Evolutionary conservation across 176 grass and related monocot species (phyloP).

Genomic region (Areca catechu): DNA sequence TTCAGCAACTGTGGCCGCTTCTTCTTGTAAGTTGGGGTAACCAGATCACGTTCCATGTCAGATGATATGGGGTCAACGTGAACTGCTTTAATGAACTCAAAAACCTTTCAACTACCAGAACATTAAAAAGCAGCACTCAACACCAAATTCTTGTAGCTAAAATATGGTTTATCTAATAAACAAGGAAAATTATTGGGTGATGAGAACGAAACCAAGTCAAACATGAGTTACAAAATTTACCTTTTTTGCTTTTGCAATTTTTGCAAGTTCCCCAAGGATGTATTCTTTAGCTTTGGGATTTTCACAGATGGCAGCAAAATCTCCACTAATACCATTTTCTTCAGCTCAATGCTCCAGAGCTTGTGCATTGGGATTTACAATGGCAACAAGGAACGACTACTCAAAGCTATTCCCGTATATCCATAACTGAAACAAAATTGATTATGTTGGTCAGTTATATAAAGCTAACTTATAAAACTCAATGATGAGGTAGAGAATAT

Average conservation of each 20-base stretch:
- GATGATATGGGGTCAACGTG: conserved; percentile 68
- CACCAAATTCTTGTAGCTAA: too few species aligned
- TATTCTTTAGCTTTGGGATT: conserved; percentile 57
- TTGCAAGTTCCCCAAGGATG: conserved; percentile 50
- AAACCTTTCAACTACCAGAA: conserved; percentile 69
- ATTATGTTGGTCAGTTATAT: too few species aligned
- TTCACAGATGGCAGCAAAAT: conserved; percentile 40
- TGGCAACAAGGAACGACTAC: conserved; percentile 61
- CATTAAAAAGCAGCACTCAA: background rate
- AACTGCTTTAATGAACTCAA: conserved; percentile 62
- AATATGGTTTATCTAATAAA: too few species aligned
- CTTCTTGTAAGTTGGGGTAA: conserved; percentile 94
- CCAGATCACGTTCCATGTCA: conserved; percentile 74
- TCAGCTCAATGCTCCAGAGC: conserved; percentile 52
- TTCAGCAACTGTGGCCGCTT: conserved; percentile 82
- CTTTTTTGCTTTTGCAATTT: conserved; percentile 76
- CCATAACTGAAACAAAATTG: conserved; percentile 54
- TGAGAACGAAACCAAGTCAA: background rate
- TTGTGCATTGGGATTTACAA: conserved; percentile 73
- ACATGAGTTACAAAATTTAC: conserved; percentile 13
- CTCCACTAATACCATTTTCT: conserved; percentile 39
- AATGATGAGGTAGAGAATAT: too few species aligned
- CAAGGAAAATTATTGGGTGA: too few species aligned
- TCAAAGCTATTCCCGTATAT: conserved; percentile 95
- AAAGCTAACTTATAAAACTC: too few species aligned